A percentile compares a stretch with the other conserved stretches of the same genome.
These are phyloP conservation scores for Leishmania major DNA, from an alignment of 208 protist genomes.

Conservation along the genomic window DNA sequence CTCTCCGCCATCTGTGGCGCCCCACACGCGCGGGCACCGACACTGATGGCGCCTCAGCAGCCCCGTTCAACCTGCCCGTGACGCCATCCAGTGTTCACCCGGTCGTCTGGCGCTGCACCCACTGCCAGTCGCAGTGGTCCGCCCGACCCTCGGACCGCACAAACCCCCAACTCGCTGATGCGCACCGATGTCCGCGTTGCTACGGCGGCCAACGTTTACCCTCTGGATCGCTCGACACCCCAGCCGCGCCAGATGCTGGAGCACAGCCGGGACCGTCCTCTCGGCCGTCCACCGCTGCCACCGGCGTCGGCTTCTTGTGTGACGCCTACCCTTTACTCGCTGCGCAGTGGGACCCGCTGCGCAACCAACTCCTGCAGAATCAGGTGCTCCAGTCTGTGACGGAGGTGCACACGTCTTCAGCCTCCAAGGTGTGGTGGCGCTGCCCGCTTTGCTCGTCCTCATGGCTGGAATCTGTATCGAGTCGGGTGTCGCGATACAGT, in stretches of 20 bases:
- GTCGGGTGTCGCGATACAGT: conserved; percentile 48
- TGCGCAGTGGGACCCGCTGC: conserved; percentile 65
- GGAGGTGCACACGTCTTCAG: conserved; percentile 44
- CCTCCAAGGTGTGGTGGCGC: conserved; percentile 57
- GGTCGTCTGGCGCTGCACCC: conserved; percentile 58
- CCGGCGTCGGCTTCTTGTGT: conserved; percentile 10
- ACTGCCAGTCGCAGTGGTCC: conserved; percentile 49
- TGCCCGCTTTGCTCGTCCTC: conserved; percentile 56
- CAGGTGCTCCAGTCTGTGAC: conserved; percentile 46
- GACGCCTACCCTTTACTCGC: conserved; percentile 53
- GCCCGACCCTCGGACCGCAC: conserved; percentile 60
- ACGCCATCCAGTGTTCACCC: conserved; percentile 31
- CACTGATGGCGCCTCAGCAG: not conserved
- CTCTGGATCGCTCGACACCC: not conserved
- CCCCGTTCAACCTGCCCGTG: conserved; percentile 2
- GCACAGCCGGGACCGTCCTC: conserved; percentile 3
- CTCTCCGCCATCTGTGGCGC: conserved; percentile 31
- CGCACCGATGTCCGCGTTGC: conserved; percentile 56
- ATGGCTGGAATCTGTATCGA: conserved; percentile 66
- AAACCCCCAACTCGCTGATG: conserved; percentile 50
- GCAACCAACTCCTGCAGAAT: conserved; percentile 54
- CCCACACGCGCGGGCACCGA: not conserved
- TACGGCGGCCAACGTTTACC: not conserved
- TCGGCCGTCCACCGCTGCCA: not conserved
- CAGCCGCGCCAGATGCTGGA: not conserved